phyloP scores from a whole-genome alignment of 805 yeast species.

The Schwanniomyces pseudopolymorphus region DNA sequence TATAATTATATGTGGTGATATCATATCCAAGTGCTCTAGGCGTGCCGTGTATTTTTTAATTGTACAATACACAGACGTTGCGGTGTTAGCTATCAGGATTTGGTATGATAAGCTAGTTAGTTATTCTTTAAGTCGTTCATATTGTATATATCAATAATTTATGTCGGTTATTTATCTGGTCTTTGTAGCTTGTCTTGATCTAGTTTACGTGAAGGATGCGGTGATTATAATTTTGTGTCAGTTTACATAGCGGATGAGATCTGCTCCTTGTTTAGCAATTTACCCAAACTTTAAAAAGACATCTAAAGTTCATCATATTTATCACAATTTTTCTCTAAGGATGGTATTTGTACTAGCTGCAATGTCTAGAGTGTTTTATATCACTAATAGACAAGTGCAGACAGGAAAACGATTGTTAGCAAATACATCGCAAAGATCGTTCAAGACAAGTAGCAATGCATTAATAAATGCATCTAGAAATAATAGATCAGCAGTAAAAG shows the following conservation, averaged over 20 bases:
- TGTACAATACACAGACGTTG: conserved; percentile 48
- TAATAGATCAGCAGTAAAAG: conserved; percentile 4
- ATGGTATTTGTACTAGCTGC: conserved; percentile 24
- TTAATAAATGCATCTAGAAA: conserved; percentile 5
- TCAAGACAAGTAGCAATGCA: conserved; percentile 10
- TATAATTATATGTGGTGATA: conserved; percentile 11
- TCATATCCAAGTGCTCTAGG: conserved; percentile 54
- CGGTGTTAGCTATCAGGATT: conserved; percentile 63
- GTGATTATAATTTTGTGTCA: neutral
- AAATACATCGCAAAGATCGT: conserved; percentile 10
- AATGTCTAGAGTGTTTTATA: conserved; percentile 18
- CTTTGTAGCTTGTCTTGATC: neutral
- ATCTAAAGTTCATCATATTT: neutral
- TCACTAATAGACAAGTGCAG: conserved; percentile 14
- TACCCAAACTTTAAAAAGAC: neutral
- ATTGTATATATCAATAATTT: conserved; percentile 7
- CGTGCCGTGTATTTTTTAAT: conserved; percentile 50
- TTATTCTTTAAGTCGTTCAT: conserved; percentile 11
- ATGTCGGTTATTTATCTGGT: conserved; percentile 7
- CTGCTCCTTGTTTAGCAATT: conserved; percentile 1
- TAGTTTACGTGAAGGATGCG: neutral
- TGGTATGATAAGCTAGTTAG: conserved; percentile 22
- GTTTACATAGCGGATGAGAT: neutral
- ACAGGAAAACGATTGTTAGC: conserved; percentile 14
- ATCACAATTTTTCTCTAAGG: neutral